Evolutionary conservation across 345 rosid genomes (phyloP).

Genomic region (Ailanthus altissimus): DNA sequence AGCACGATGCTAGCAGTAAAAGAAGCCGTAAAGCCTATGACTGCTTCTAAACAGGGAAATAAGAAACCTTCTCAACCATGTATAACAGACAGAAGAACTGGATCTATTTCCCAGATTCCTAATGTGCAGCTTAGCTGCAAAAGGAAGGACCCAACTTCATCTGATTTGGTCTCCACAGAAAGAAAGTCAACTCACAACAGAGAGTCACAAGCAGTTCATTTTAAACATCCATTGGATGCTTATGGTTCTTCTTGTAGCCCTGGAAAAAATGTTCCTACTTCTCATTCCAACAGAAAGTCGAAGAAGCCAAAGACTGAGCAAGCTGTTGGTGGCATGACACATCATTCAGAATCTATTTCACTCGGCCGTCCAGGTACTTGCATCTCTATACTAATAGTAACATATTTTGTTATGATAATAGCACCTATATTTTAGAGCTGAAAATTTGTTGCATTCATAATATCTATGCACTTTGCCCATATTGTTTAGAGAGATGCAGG

Average conservation of each 20-base stretch:
- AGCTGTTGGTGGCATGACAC: background rate
- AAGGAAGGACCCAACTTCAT: conserved; percentile 11
- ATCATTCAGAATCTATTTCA: conserved; percentile 9
- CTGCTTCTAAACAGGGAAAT: background rate
- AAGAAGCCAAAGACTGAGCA: conserved; percentile 10
- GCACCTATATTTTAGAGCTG: background rate
- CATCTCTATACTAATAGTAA: background rate
- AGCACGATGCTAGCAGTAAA: too few species aligned
- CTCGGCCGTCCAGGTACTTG: conserved; percentile 13
- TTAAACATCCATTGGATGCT: conserved; percentile 2
- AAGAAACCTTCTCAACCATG: conserved; percentile 14
- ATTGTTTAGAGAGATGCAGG: background rate
- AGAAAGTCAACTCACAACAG: conserved; percentile 13
- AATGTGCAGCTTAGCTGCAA: background rate
- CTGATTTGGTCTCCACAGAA: conserved; percentile 1
- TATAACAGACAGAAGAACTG: background rate
- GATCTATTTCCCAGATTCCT: conserved; percentile 7
- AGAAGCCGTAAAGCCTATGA: too few species aligned
- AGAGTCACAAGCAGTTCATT: conserved; percentile 5
- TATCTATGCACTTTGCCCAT: too few species aligned
- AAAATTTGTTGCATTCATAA: background rate
- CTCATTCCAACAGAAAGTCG: conserved; percentile 4
- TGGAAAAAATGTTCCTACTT: conserved; percentile 7
- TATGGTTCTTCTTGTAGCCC: background rate
- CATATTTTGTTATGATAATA: background rate